A percentile compares a stretch with the other conserved stretches of the same genome.
Evolutionary conservation across 495 filamentous ascomycete genomes (phyloP).

Genomic region (Penicillium canariense): DNA sequence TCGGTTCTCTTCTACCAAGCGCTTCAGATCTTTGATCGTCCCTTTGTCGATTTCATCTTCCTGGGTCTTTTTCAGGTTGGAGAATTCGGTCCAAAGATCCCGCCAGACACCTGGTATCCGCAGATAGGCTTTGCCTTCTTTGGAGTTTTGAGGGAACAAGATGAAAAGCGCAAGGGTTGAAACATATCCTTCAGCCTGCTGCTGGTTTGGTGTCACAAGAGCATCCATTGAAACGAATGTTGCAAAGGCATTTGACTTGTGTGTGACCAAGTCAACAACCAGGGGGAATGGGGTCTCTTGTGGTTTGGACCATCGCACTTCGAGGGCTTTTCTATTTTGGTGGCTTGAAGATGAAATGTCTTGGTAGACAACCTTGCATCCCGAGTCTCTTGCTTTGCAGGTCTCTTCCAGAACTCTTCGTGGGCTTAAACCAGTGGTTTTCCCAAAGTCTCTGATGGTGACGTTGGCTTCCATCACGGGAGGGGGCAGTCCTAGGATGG

Average conservation of each 20-base stretch:
- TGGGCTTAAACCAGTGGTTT: conserved; percentile 67
- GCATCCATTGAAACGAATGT: conserved; percentile 67
- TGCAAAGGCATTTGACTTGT: conserved; percentile 43
- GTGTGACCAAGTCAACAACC: conserved; percentile 37
- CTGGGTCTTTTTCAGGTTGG: conserved; percentile 63
- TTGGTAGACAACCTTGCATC: conserved; percentile 60
- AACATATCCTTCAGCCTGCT: conserved; percentile 84
- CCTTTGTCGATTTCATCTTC: conserved; percentile 66
- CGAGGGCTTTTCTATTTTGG: conserved; percentile 69
- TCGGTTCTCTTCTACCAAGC: conserved; percentile 42
- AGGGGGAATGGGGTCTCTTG: conserved; percentile 56
- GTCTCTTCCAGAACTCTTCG: conserved; percentile 78
- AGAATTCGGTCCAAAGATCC: conserved; percentile 80
- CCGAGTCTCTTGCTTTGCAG: conserved; percentile 76
- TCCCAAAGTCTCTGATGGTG: conserved; percentile 78
- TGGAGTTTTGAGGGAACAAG: conserved; percentile 69
- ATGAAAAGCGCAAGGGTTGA: conserved; percentile 79
- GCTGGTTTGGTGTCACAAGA: conserved; percentile 68
- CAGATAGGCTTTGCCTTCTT: conserved; percentile 82
- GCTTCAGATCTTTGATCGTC: conserved; percentile 52
- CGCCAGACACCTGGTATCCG: conserved; percentile 77
- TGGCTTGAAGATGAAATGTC: conserved; percentile 68
- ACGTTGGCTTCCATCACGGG: conserved; percentile 30
- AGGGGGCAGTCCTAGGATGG: conserved; percentile 24
- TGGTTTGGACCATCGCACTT: conserved; percentile 75